Evolutionary conservation across 2,329 filamentous ascomycete genomes (phyloP), one percentile per base, ranked within the genome.

Genomic region (Cercospora berteroae): DNA sequence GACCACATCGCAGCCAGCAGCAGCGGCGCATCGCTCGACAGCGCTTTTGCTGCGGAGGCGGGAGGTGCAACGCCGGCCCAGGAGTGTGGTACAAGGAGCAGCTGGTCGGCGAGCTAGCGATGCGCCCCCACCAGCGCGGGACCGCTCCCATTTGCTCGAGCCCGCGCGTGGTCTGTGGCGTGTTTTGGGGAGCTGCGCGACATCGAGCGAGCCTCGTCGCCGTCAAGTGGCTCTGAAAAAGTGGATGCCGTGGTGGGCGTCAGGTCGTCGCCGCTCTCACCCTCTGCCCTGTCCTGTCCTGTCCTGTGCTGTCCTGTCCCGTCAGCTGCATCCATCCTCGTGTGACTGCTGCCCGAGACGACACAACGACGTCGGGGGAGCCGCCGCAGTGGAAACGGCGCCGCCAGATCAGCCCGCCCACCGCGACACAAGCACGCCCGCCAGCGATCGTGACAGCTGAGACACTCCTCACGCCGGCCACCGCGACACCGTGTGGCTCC

Each of bases 81-180:
- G 27, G 48, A 63, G 48, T 27, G 61, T 60, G 66, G 66, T 33
- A 57, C 50, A 48, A 33, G 60, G 18, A 48, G 44, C 18, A 6
- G 44, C 44, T 50, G 20, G 48, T 25, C 48, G 48, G 48, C 48
- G 52, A 33, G 52, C 13, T 13, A 29, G 52, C 25, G 25, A 57
- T 20, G 31, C 27, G 50, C 50, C 61, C 27, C 48, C 48, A 31
- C 61, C 50, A 50, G 39, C 18, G 61, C 59, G 64, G 64, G 57
- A 57, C 58, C 31, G 25, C 66, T 67, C 62, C 66, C 60, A 62
- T 65, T 65, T 62, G 66, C 66, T 63, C 66, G 56, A 55, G 60
- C 65, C 44, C n/a, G 60, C 60, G 42, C 23, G 33, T n/a, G 65
- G 55, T 60, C 65, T 44, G 33, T 36, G 65, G 60, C 60, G 44